Evolutionary conservation across 2,329 filamentous ascomycete genomes (phyloP).

Genomic region (Phoma sp.): DNA sequence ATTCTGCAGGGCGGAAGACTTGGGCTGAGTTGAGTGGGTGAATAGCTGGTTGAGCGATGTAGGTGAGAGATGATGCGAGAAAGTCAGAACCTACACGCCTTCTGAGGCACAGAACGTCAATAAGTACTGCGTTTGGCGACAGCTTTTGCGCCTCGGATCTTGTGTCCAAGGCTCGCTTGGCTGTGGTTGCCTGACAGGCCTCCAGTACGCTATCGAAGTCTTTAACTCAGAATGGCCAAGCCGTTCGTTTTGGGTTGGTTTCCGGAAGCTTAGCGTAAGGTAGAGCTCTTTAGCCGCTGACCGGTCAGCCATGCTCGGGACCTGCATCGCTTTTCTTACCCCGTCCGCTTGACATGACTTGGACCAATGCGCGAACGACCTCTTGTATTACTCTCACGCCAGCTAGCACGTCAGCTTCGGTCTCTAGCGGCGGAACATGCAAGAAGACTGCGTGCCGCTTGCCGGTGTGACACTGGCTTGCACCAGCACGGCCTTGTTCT

Average conservation of each 20-base stretch:
- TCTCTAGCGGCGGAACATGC: conserved; percentile 50
- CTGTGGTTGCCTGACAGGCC: conserved; percentile 16
- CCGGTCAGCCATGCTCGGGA: conserved; percentile 13
- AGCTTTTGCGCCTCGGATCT: conserved; percentile 3
- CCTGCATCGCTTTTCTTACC: conserved; percentile 8
- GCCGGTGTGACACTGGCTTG: conserved; percentile 33
- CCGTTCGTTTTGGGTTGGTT: conserved; percentile 1
- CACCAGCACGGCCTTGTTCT: conserved; percentile 32
- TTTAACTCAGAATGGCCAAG: conserved; percentile 3
- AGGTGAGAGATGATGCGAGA: background rate
- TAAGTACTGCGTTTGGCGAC: conserved; percentile 4
- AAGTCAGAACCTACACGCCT: background rate
- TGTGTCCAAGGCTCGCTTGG: conserved; percentile 7
- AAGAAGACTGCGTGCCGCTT: conserved; percentile 48
- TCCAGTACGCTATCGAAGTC: conserved; percentile 15
- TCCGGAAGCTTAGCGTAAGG: conserved; percentile 9
- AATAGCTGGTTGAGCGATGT: background rate
- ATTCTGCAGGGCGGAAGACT: background rate
- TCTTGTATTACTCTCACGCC: conserved; percentile 41
- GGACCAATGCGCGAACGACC: conserved; percentile 8
- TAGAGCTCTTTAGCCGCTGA: conserved; percentile 13
- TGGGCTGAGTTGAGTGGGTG: no score
- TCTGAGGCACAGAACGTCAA: background rate
- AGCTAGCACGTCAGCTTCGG: conserved; percentile 38
- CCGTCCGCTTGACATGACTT: conserved; percentile 8